Conservation (phyloP, 495 filamentous ascomycete genomes). For the Choiromyces venosus region DNA sequence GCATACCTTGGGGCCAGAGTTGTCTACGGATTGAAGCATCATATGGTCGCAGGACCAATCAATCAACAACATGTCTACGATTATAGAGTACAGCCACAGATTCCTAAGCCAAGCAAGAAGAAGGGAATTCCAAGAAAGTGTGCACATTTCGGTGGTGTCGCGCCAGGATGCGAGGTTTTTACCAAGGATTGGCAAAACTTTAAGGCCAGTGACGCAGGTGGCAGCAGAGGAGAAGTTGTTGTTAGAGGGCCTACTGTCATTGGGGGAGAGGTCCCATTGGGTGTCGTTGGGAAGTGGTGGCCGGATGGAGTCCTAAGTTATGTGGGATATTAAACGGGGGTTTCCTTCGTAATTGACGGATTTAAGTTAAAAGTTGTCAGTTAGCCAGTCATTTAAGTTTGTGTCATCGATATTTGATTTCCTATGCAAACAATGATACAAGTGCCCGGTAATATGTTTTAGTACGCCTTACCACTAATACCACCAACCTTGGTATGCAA, state of each 20-base stretch:
- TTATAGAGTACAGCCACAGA: constrained; percentile 58
- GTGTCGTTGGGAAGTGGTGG: constrained; percentile 50
- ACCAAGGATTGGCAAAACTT: constrained; percentile 56
- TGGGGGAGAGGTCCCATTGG: constrained; percentile 55
- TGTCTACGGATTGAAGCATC: constrained; percentile 76
- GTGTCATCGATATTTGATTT: background rate
- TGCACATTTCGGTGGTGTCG: constrained; percentile 75
- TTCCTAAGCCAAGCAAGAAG: constrained; percentile 37
- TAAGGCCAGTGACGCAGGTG: constrained; percentile 56
- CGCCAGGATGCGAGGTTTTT: constrained; percentile 72
- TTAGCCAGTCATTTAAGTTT: background rate
- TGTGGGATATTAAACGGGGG: constrained; percentile 1
- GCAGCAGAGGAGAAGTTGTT: constrained; percentile 50
- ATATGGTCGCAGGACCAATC: constrained; percentile 77
- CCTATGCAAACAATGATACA: background rate
- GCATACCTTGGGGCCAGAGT: constrained; percentile 73
- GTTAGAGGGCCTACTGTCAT: constrained; percentile 65
- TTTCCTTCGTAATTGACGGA: background rate
- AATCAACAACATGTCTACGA: constrained; percentile 81
- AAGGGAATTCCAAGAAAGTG: constrained; percentile 43
- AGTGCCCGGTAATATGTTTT: too few relatives aligned
- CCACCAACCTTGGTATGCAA: too few relatives aligned
- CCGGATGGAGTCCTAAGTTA: constrained; percentile 38
- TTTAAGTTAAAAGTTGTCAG: background rate
- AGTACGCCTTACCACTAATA: too few relatives aligned